phyloP scores from a whole-genome alignment of 352 stramenopile genomes.

The Blastocystis sp. region DNA sequence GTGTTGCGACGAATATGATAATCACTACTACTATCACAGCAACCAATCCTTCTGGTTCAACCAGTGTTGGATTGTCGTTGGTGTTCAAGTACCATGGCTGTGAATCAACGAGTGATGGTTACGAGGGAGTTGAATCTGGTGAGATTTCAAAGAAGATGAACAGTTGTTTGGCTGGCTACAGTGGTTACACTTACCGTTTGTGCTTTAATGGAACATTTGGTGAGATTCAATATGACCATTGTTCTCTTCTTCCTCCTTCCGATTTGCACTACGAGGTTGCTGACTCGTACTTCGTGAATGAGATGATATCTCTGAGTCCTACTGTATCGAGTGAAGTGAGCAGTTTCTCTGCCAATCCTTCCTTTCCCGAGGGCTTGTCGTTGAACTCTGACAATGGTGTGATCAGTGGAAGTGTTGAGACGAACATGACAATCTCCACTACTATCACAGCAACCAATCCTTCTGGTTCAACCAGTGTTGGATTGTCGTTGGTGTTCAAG shows the following conservation, averaged over 20 bases:
- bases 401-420: not conserved
- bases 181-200: not conserved
- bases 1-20: not conserved
- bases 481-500: no score
- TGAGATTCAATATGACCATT: slow-evolving; percentile 8
- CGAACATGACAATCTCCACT: not conserved
- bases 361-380: not conserved
- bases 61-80: not conserved
- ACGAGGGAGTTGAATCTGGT: not conserved
- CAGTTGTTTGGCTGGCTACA: not conserved
- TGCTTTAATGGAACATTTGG: not conserved
- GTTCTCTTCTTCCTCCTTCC: not conserved
- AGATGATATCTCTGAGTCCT: not conserved
- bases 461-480: no score
- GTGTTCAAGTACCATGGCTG: slow-evolving; percentile 26
- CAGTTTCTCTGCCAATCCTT: not conserved
- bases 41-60: not conserved
- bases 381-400: not conserved
- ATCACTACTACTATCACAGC: not conserved
- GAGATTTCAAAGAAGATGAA: not conserved
- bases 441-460: not conserved
- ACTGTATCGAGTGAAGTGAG: not conserved
- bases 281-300: not conserved
- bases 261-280: not conserved
- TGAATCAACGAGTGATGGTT: not conserved